Evolutionary conservation across 148 eudicot genomes (phyloP), one percentile per base, ranked within the genome.

Genomic region (Heliosperma pusillum): DNA sequence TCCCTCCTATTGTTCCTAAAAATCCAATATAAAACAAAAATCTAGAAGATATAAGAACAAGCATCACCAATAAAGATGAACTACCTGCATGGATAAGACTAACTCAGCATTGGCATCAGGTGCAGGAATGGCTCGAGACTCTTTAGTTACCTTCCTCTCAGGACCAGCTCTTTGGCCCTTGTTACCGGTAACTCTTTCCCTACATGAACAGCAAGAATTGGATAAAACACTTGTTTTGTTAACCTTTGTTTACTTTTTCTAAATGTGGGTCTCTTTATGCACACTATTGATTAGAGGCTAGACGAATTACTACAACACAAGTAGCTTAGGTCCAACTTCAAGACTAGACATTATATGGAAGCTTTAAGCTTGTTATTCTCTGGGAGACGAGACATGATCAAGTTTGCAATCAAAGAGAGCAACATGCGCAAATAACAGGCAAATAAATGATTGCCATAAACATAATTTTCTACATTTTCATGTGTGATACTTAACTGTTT

Each of bases 31-130:
- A 79, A 67, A 24, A 29, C 20, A 19, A 7, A 20, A 40, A 33
- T 5, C 2, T n/a, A 13, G 25, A 26, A 69, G 22, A 20, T 50
- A 7, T n/a, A 59, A 8, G 40, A 45, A 25, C 10, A 56, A 5
- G 10, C 30, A 47, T 11, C 8, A n/a, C 66, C 3, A 67, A n/a
- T 13, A 59, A 5, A 3, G 10, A 19, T 22, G 56, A 73, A 24
- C 44, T 72, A 89, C 99, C 97, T 90, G 97, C 93, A 92, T 86
- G 27, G 99, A 96, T 10, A 73, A 74, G 64, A 77, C 89, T 66
- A 92, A 80, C 80, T 92, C 99, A 53, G 97, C 97, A 88, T 92
- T 92, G 33, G 97, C 94, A 79, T 90, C 90, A 21, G 99, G 97
- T 70, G 99, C 99, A 52, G 97, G 97, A 67, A 88, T 79, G 2